phyloP scores from a whole-genome alignment of 352 stramenopile species.

The Elongisporangium prolatum region DNA sequence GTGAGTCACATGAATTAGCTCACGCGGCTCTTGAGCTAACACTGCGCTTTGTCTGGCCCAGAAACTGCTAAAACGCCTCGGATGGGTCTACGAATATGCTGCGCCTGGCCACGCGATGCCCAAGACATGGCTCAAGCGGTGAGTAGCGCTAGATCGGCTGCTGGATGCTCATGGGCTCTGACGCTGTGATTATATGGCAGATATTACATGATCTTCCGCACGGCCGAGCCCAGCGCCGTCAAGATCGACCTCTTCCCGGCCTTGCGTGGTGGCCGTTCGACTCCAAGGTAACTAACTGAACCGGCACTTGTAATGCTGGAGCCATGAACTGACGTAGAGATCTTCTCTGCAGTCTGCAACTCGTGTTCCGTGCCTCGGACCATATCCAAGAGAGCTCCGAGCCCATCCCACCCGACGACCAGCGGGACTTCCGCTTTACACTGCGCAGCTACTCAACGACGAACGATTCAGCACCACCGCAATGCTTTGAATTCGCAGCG shows the following conservation, averaged over 20 bases:
- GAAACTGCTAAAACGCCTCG: neutral
- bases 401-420: neutral
- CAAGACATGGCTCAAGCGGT: neutral
- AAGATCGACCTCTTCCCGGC: neutral
- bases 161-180: neutral
- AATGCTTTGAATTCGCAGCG: neutral
- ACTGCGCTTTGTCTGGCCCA: neutral
- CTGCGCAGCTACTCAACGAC: neutral
- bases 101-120: neutral
- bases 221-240: neutral
- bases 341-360: neutral
- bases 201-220: neutral
- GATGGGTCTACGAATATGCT: neutral
- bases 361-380: neutral
- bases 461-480: neutral
- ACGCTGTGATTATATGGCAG: neutral
- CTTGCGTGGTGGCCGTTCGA: neutral
- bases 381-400: neutral
- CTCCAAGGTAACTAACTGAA: neutral
- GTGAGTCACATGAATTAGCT: neutral
- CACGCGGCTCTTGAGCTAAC: neutral
- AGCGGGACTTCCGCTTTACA: neutral
- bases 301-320: no score
- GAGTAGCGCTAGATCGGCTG: neutral
- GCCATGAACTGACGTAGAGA: no score